phyloP scores from a whole-genome alignment of 768 basidiomycete genomes.

The Tricholoma matsutake region DNA sequence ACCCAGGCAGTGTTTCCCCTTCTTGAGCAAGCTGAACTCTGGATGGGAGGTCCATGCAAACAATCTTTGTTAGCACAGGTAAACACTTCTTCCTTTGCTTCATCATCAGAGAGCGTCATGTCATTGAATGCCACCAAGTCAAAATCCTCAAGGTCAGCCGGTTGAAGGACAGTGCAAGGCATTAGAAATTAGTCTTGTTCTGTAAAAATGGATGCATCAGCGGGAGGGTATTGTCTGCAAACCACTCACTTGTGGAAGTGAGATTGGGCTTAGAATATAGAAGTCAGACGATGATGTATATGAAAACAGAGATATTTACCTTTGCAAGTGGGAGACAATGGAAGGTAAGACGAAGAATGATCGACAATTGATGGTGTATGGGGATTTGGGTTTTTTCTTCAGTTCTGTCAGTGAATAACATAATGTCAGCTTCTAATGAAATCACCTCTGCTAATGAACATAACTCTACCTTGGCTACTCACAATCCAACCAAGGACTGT shows the following conservation, averaged over 20 bases:
- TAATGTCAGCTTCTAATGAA: background rate
- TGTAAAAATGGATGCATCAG: background rate
- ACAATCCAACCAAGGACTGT: background rate
- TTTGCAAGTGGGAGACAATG: background rate
- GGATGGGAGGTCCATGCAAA: too few relatives aligned
- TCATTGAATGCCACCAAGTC: slow-evolving; percentile 1
- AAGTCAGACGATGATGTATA: background rate
- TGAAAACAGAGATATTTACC: background rate
- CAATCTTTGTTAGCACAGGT: too few relatives aligned
- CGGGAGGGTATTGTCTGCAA: background rate
- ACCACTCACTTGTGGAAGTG: background rate
- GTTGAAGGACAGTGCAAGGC: background rate
- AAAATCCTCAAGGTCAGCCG: background rate
- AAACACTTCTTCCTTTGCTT: too few relatives aligned
- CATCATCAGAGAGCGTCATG: too few relatives aligned
- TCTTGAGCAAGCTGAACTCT: too few relatives aligned
- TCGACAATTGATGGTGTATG: background rate
- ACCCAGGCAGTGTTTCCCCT: too few relatives aligned
- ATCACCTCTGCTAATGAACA: background rate
- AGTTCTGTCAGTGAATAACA: background rate
- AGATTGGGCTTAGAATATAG: background rate
- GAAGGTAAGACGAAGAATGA: background rate
- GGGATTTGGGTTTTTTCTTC: background rate
- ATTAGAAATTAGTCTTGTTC: background rate
- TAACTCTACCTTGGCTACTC: background rate